These are phyloP conservation scores for Aspergillus conjunctus DNA, from an alignment of 495 filamentous ascomycete species.

Conservation along the genomic window DNA sequence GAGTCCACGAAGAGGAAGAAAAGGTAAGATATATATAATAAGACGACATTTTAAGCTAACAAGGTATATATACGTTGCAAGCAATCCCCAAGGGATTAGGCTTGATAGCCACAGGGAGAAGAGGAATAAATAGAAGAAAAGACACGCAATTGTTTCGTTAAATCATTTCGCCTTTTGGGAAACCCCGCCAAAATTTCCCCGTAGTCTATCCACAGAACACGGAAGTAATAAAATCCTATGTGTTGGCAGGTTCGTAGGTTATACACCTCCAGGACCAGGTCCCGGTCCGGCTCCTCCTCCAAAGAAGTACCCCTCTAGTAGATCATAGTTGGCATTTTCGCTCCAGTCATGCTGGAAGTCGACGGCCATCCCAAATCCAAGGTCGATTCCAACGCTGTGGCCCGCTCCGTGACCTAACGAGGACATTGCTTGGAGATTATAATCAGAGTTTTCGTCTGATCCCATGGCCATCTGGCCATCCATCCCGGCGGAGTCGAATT, in stretches of 20 bases:
- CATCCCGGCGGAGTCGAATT: constrained; percentile 37
- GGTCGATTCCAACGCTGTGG: constrained; percentile 59
- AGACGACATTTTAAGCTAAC: background rate
- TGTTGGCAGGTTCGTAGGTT: background rate
- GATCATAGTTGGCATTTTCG: constrained; percentile 76
- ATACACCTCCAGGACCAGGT: constrained; percentile 5
- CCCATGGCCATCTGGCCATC: constrained; percentile 32
- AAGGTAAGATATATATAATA: background rate
- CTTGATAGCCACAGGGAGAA: background rate
- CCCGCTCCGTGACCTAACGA: constrained; percentile 39
- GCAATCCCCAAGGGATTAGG: background rate
- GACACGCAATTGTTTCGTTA: constrained; percentile 7
- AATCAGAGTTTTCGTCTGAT: constrained; percentile 37
- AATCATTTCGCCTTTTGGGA: constrained; percentile 5
- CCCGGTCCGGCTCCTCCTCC: constrained; percentile 51
- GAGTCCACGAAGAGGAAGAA: background rate
- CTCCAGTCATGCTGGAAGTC: constrained; percentile 78
- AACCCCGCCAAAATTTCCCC: background rate
- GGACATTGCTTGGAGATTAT: constrained; percentile 32
- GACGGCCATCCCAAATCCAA: constrained; percentile 75
- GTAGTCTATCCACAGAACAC: background rate
- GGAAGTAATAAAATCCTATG: background rate
- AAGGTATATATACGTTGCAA: background rate
- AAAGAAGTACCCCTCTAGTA: constrained; percentile 94
- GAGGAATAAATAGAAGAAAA: background rate